Percentiles rank a stretch among this genome's conserved stretches.
phyloP scores from a whole-genome alignment of 345 rosid genomes.

The Corchorus capsularis region DNA sequence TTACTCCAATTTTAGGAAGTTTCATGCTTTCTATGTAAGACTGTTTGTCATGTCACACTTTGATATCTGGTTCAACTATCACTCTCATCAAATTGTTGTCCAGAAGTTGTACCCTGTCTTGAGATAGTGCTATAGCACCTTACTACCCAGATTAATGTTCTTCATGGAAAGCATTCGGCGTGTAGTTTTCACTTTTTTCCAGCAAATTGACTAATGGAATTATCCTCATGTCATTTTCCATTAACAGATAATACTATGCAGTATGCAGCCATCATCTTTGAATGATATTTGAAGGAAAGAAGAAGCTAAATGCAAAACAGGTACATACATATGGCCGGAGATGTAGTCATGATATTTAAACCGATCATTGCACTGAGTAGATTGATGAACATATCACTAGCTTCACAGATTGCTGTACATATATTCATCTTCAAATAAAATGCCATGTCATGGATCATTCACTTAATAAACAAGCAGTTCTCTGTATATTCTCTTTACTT shows the following conservation, averaged over 20 bases:
- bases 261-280: neutral
- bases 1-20: neutral
- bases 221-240: neutral
- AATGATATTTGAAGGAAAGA: neutral
- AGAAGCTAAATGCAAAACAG: neutral
- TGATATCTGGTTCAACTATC: neutral
- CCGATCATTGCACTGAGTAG: neutral
- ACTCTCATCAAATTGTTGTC: neutral
- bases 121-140: too few species aligned
- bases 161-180: neutral
- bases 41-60: neutral
- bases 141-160: neutral
- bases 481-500: neutral
- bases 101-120: neutral
- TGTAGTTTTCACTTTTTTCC: neutral
- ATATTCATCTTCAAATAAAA: neutral
- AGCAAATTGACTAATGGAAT: neutral
- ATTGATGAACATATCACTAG: neutral
- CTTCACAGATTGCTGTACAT: neutral
- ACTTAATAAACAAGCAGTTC: neutral
- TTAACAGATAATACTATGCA: neutral
- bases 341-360: neutral
- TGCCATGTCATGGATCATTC: neutral
- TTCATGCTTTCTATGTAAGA: neutral
- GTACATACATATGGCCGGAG: neutral